Base-by-base conservation (phyloP, 768 basidiomycete species). In the Mycena galericulata region DNA sequence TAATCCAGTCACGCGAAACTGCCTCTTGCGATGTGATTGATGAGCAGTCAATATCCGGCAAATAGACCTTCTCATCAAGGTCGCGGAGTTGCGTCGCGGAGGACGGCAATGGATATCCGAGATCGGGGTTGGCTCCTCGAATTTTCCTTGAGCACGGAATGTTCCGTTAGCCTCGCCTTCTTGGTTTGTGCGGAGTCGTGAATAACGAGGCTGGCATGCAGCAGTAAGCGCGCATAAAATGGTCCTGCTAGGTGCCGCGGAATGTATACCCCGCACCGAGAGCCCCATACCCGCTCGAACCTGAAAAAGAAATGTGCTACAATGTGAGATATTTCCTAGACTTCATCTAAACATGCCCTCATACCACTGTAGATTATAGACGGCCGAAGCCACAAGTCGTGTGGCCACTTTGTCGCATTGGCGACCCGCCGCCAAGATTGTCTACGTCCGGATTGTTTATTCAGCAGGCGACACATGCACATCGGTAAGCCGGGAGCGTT, bases 391-490 rank as follows among this genome's bases (percentile, higher is more conserved):
- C 87, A 92, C 80, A 87, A 88, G 18, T 77, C 79, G 59, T 94
- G 92, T 78, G 86, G 87, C 11, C 92, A 93, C 77, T 93, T 94
- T 77, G 80, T 88, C 65, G 86, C 88, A 59, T 90, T 94, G 88
- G 87, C 90, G 47, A 92, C 92, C 22, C 86, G 83, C 62, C 78
- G 85, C 53, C 87, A 91, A 73, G 92, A 94, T 75, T 94, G 92
- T 72, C 76, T 88, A 50, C 81, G 82, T 67, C 75, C 81, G 4
- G 87, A 90, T 71, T 94, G 92, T 78, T 77, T 92, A 70, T 94
- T 94, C 78, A 93, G 92, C 76, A 77, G 81, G 74, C 82, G 90
- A 67, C 92, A 94, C 70, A 73, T 77, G 20, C 90, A 91, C 75
- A 77, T 83, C 58, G 88, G 91, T 90, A 71, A 75, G 72, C 67